Evolutionary conservation across 1,284 basidiomycete species (phyloP).

Genomic region (Thecaphora thlaspeos): DNA sequence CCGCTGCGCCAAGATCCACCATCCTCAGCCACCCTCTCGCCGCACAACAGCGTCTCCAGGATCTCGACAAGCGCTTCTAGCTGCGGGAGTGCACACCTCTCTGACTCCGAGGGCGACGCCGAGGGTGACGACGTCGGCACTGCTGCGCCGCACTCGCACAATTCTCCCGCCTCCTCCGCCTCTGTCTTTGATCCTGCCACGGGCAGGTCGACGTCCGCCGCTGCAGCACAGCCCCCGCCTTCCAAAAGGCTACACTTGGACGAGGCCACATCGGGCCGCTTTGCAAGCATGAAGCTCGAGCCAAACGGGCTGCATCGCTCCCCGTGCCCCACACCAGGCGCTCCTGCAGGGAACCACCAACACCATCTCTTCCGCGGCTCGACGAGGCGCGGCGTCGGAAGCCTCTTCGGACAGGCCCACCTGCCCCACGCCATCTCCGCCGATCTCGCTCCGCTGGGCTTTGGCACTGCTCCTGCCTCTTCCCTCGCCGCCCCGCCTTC

Average conservation of each 20-base stretch:
- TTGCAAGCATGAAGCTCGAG: not conserved
- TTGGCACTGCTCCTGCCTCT: too few relatives aligned
- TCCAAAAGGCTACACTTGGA: not conserved
- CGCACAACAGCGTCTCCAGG: conserved; percentile 8
- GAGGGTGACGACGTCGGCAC: not conserved
- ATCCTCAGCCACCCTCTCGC: too few relatives aligned
- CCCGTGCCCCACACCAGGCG: too few relatives aligned
- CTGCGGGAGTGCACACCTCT: conserved; percentile 32
- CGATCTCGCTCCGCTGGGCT: too few relatives aligned
- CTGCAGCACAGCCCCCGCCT: too few relatives aligned
- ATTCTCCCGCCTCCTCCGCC: too few relatives aligned
- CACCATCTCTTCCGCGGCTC: not conserved
- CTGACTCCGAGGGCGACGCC: conserved; percentile 35
- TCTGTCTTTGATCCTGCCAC: too few relatives aligned
- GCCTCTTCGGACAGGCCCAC: not conserved
- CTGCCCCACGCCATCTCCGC: not conserved
- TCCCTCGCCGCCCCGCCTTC: conserved; percentile 20
- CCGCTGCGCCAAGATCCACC: not conserved
- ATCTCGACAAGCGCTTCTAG: conserved; percentile 30
- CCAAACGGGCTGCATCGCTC: not conserved
- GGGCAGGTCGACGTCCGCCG: too few relatives aligned
- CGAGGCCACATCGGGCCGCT: not conserved
- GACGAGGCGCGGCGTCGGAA: not conserved
- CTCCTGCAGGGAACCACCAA: not conserved
- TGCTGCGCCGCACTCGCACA: too few relatives aligned